A percentile compares a stretch with the other conserved stretches of the same genome.
Evolutionary conservation across 176 grass and related monocot genomes (phyloP).

Genomic region (Lolium perenne): DNA sequence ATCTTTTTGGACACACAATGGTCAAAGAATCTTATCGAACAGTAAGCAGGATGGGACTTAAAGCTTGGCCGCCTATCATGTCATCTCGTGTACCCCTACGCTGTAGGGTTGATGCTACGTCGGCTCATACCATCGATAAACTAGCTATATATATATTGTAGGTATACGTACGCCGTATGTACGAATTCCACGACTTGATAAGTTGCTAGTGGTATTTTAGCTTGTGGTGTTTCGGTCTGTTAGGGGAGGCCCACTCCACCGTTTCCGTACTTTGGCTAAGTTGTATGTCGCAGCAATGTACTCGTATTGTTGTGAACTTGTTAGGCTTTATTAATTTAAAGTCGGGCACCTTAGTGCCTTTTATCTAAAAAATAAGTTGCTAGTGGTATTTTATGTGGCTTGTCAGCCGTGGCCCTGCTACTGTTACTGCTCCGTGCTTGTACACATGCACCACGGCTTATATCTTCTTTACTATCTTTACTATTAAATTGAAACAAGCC

Average conservation of each 20-base stretch:
- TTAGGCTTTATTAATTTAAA: no score
- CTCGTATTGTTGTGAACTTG: no score
- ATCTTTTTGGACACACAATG: not conserved
- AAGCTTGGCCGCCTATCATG: conserved; percentile 35
- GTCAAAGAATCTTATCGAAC: conserved; percentile 45
- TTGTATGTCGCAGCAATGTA: no score
- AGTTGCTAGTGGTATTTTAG: conserved; percentile 8
- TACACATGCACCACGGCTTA: not conserved
- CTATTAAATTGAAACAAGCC: no score
- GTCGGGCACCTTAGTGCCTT: no score
- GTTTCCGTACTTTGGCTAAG: no score
- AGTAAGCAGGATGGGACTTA: conserved; percentile 42
- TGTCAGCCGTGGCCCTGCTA: not conserved
- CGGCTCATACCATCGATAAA: not conserved
- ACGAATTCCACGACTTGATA: not conserved
- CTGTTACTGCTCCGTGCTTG: not conserved
- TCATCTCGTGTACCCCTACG: conserved; percentile 35
- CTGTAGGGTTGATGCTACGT: conserved; percentile 38
- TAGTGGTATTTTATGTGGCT: not conserved
- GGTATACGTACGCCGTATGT: not conserved
- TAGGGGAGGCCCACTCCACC: no score
- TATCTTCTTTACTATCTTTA: no score
- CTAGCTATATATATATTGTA: not conserved
- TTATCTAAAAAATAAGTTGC: no score
- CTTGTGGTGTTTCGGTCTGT: no score